Percentiles rank a stretch among this genome's conserved stretches.
These are phyloP conservation scores for Arachnomyces sp. DNA, from an alignment of 2,329 filamentous ascomycete genomes.

Conservation along the genomic window DNA sequence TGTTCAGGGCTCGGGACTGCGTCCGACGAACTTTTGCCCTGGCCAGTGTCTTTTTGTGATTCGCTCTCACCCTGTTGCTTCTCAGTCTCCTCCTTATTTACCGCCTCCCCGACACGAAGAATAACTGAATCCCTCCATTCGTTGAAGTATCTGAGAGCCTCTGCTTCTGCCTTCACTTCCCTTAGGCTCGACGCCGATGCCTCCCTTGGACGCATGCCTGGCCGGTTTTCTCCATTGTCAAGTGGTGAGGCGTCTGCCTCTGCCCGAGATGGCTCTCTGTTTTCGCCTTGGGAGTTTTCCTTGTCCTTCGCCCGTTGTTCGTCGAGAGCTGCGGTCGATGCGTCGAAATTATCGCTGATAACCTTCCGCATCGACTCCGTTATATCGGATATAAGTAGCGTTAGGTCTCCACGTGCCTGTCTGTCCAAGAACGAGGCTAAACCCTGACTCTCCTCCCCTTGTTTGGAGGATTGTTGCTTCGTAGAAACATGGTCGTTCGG, in stretches of 20 bases:
- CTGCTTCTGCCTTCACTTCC: slow-evolving; percentile 50
- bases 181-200: slow-evolving; percentile 15
- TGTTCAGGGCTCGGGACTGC: slow-evolving; percentile 16
- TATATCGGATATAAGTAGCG: slow-evolving; percentile 32
- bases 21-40: slow-evolving; percentile 9
- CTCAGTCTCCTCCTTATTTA: slow-evolving; percentile 34
- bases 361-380: slow-evolving; percentile 33
- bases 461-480: slow-evolving; percentile 10
- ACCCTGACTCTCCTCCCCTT: slow-evolving; percentile 21
- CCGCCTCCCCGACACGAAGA: slow-evolving; percentile 61
- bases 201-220: slow-evolving; percentile 15
- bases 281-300: slow-evolving; percentile 18
- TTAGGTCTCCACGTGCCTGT: slow-evolving; percentile 35
- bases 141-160: slow-evolving; percentile 62
- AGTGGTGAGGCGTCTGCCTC: too few species aligned
- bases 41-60: slow-evolving; percentile 24
- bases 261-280: slow-evolving; percentile 15
- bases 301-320: slow-evolving; percentile 14
- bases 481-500: slow-evolving; percentile 20
- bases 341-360: slow-evolving; percentile 31
- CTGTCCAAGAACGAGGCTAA: slow-evolving; percentile 34
- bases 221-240: slow-evolving; percentile 33
- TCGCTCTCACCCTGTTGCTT: slow-evolving; percentile 31
- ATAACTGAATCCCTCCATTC: slow-evolving; percentile 70
- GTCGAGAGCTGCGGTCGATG: slow-evolving; percentile 9